Evolutionary conservation across 176 grass and related monocot species (phyloP), one percentile per base, ranked within the genome.

Genomic region (Aegilops umbellulata): DNA sequence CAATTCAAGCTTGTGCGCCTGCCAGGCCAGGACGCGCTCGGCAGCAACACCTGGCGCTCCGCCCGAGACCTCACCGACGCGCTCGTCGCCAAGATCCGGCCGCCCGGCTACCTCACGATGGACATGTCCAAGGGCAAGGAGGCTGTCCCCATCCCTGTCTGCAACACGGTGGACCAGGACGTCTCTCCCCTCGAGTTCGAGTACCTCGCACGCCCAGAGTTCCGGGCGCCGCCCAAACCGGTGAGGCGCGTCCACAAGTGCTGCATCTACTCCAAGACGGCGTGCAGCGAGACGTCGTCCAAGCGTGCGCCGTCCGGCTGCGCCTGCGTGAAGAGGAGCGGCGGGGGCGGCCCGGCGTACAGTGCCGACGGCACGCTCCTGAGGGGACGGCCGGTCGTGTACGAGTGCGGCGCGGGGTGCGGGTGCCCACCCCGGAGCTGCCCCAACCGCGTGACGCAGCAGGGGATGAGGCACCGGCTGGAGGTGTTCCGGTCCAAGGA

Each of bases 401-500:
- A 92, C 10, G 93, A 98, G 64, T 98, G 96, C 3, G 93, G 91
- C 35, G 69, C 80, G 23, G 29, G 35, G 20, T 98, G 93, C 60
- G 66, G 26, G 3, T 98, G 96, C 69, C 78, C 93, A 10, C 8
- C 82, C 44, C 1, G 44, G 31, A 95, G 29, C 69, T 98, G 96
- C 6, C 57, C 77, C 10, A 95, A 98, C 83, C 83, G 91, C 0
- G 86, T 69, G 11, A 92, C 91, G 7, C 96, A 95, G 92, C 94
- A 41, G 27, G 93, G 96, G 27, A 87, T 98, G 51, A 91, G 65
- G 76, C 67, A 94, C 79, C 88, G 77, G 63, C 63, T 98, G 63
- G 93, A 98, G 90, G 88, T 98, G 66, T 94, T 95, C 77, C 62
- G 96, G 10, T 98, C 93, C 2, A 81, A 4, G 27, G 91, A 89